Evolutionary conservation across 805 yeast species (phyloP).

Genomic region (Candida orba): DNA sequence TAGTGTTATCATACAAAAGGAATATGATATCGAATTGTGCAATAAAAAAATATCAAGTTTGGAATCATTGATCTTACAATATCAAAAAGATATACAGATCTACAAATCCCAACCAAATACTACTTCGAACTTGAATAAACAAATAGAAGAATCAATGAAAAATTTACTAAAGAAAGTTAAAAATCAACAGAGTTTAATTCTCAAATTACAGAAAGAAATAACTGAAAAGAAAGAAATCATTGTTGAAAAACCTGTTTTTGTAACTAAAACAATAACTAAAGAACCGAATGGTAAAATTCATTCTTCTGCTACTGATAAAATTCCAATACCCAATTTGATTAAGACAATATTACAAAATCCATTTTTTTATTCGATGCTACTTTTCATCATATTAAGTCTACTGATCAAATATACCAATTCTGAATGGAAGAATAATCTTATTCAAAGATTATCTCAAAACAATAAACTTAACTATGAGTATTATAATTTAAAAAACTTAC

Average conservation of each 20-base stretch:
- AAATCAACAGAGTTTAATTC: constrained; percentile 14
- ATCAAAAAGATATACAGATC: constrained; percentile 8
- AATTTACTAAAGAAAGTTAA: constrained; percentile 15
- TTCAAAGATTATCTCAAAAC: neutral
- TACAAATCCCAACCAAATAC: constrained; percentile 4
- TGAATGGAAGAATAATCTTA: constrained; percentile 2
- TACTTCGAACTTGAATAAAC: constrained; percentile 1
- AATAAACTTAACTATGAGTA: constrained; percentile 19
- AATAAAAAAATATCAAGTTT: constrained; percentile 5
- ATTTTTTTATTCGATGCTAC: neutral
- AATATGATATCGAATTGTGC: constrained; percentile 7
- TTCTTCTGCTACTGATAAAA: neutral
- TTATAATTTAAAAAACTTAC: constrained; percentile 14
- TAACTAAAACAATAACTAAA: neutral
- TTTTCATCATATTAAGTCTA: neutral
- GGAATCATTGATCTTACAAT: constrained; percentile 3
- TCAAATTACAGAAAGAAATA: constrained; percentile 9
- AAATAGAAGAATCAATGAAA: constrained; percentile 10
- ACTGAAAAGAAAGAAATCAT: constrained; percentile 6
- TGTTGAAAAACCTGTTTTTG: constrained; percentile 2
- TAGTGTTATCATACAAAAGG: constrained; percentile 14
- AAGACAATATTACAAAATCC: neutral
- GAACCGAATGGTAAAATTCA: no score
- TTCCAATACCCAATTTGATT: neutral
- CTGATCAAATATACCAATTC: neutral